Percentiles rank a stretch among this genome's conserved stretches.
These are phyloP conservation scores for Trametes coccinea DNA, from an alignment of 768 basidiomycete genomes.

Conservation along the genomic window DNA sequence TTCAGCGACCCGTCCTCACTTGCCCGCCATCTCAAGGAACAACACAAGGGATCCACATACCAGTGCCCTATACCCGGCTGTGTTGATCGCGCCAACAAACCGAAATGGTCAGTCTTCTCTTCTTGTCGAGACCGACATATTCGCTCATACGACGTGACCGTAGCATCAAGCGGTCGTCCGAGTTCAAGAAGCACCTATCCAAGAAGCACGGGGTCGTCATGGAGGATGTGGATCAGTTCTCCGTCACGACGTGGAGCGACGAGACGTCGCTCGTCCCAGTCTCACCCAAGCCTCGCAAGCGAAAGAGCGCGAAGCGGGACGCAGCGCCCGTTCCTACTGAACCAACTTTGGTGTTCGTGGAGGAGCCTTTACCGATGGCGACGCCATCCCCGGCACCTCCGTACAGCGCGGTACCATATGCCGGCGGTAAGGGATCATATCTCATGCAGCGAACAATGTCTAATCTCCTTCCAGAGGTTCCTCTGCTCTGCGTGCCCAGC, in stretches of 20 bases:
- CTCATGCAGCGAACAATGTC: not conserved
- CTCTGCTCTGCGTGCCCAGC: not conserved
- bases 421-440: not conserved
- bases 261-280: not conserved
- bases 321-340: not conserved
- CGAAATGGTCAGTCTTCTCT: not conserved
- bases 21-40: slow-evolving; percentile 17
- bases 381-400: not conserved
- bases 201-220: not conserved
- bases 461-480: not conserved
- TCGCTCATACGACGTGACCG: not conserved
- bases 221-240: not conserved
- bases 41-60: slow-evolving; percentile 5
- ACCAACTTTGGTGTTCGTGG: not conserved
- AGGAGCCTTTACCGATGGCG: not conserved
- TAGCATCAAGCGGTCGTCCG: slow-evolving; percentile 65
- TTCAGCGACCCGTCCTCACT: slow-evolving; percentile 19
- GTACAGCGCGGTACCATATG: not conserved
- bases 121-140: not conserved
- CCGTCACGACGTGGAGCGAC: not conserved
- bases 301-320: not conserved
- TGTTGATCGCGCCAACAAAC: slow-evolving; percentile 34
- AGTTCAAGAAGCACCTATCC: not conserved
- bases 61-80: slow-evolving; percentile 48
- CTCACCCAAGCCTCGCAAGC: not conserved